Percentiles rank a stretch among this genome's conserved stretches.
These are phyloP conservation scores for Spergularia marina DNA, from an alignment of 148 eudicot species.

Conservation along the genomic window DNA sequence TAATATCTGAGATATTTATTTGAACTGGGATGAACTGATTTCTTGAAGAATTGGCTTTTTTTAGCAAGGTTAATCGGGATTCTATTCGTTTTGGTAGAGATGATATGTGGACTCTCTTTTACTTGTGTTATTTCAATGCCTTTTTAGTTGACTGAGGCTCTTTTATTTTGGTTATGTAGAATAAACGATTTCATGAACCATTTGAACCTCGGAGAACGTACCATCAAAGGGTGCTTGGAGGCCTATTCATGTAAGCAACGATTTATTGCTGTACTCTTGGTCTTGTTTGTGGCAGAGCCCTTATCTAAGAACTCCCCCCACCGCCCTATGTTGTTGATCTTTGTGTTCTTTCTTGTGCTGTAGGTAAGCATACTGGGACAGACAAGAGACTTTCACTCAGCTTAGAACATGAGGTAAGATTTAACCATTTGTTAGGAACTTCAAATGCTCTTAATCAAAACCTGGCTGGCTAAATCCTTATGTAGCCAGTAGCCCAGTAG, in stretches of 20 bases:
- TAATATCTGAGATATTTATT: background rate
- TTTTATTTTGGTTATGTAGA: constrained; percentile 30
- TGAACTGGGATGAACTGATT: too few species aligned
- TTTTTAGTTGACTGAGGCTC: background rate
- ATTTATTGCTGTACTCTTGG: background rate
- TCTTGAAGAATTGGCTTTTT: too few species aligned
- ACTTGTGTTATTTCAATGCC: background rate
- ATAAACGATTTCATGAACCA: constrained; percentile 74
- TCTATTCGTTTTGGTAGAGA: background rate
- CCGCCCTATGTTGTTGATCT: background rate
- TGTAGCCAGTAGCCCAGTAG: background rate
- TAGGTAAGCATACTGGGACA: constrained; percentile 90
- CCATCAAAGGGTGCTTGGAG: constrained; percentile 85
- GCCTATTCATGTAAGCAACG: constrained; percentile 86
- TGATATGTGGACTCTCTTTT: background rate
- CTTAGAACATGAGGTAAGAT: constrained; percentile 79
- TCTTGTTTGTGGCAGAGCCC: background rate
- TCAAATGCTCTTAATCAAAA: too few species aligned
- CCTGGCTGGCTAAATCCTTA: background rate
- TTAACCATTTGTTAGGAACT: background rate
- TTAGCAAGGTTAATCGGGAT: too few species aligned
- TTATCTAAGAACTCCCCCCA: too few species aligned
- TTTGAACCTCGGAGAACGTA: constrained; percentile 86
- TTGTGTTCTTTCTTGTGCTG: constrained; percentile 8
- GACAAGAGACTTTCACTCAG: constrained; percentile 89